Evolutionary conservation across 768 basidiomycete species (phyloP), one percentile per base, ranked within the genome.

Genomic region (Clathrus columnatus): DNA sequence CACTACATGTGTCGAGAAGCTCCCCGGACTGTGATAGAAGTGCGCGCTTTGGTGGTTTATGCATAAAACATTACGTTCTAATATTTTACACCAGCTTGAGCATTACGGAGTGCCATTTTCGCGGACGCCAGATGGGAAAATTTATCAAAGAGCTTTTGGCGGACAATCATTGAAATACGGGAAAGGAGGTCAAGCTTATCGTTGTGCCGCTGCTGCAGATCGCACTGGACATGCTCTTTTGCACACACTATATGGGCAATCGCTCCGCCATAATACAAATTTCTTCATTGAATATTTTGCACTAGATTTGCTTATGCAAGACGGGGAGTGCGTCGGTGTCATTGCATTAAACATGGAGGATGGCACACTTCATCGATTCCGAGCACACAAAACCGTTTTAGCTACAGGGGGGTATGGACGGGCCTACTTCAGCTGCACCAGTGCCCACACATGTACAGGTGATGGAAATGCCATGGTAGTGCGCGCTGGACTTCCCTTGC

Each of bases 201-300:
- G 96, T 59, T 98, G 95, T 68, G 96, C 96, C 50, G 93, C 96
- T 53, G 95, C 95, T 5, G 96, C 96, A 55, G 96, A 99, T 70
- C 90, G 96, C 69, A 99, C 96, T 6, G 96, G 96, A 24, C 96
- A 99, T 66, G 96, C 96, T 20, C 83, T 99, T 66, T 83, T 99
- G 44, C 96, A 99, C 77, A 97, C 95, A 7, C 89, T 99, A 54
- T 99, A 99, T 65, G 96, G 96, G 62, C 96, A 99, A 76, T 98
- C 95, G 57, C 83, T 99, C 58, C 87, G 92, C 57, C 96, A 99
- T 78, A 85, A 98, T 78, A 98, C 96, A 69, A 95, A 98, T 73
- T 99, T 97, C 74, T 99, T 99, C 77, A 98, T 99, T 70, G 96
- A 99, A 70, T 99, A 95, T 73, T 98, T 99, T 69, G 96, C 95